A percentile compares a stretch with the other conserved stretches of the same genome.
phyloP scores from a whole-genome alignment of 257 asterid genomes.

The Knoxia roxburghii region DNA sequence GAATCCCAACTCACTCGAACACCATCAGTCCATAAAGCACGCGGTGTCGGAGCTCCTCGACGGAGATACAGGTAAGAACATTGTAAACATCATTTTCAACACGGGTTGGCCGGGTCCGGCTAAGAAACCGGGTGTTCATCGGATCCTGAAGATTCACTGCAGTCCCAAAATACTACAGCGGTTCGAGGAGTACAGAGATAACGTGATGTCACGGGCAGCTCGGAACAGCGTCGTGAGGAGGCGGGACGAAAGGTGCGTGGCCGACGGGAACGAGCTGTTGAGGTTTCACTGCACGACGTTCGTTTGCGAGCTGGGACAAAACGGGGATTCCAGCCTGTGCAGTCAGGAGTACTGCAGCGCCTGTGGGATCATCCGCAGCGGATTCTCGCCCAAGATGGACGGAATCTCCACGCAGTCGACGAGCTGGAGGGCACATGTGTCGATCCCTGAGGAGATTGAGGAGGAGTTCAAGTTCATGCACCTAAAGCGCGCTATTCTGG shows the following conservation, averaged over 20 bases:
- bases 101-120: slow-evolving; percentile 66
- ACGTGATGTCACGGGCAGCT: slow-evolving; percentile 50
- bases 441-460: slow-evolving; percentile 72
- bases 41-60: slow-evolving; percentile 62
- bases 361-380: slow-evolving; percentile 61
- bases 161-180: slow-evolving; percentile 39
- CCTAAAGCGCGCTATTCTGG: slow-evolving; percentile 62
- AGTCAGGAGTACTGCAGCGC: slow-evolving; percentile 59
- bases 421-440: slow-evolving; percentile 72
- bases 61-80: slow-evolving; percentile 61
- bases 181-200: slow-evolving; percentile 72
- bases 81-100: slow-evolving; percentile 70
- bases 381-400: slow-evolving; percentile 76
- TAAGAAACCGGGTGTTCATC: slow-evolving; percentile 40
- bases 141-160: slow-evolving; percentile 77
- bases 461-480: slow-evolving; percentile 82
- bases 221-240: slow-evolving; percentile 15
- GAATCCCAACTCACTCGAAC: slow-evolving; percentile 39
- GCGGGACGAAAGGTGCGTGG: slow-evolving; percentile 58
- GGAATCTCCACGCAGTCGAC: slow-evolving; percentile 67
- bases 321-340: slow-evolving; percentile 41
- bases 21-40: slow-evolving; percentile 60
- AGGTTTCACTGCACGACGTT: slow-evolving; percentile 76
- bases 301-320: slow-evolving; percentile 48
- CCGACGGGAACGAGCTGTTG: slow-evolving; percentile 83